Conservation (phyloP, 2,329 filamentous ascomycete species). For the Colletotrichum horii region DNA sequence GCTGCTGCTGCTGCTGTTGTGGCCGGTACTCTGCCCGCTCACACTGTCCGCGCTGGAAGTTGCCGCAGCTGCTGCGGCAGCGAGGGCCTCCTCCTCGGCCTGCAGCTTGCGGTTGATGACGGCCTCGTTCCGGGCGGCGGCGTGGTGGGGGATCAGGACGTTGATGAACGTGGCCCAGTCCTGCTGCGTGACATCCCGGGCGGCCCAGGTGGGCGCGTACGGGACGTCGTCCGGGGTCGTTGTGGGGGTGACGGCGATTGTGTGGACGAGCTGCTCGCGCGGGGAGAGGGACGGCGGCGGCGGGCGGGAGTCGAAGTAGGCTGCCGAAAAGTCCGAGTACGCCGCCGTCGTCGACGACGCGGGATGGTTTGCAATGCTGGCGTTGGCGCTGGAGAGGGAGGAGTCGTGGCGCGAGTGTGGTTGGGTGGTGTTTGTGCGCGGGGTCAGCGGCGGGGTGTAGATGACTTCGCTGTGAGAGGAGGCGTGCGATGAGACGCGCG, state of each 20-base stretch:
- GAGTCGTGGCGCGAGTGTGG: background rate
- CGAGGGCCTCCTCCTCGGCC: slow-evolving; percentile 37
- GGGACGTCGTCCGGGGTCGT: slow-evolving; percentile 50
- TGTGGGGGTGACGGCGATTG: slow-evolving; percentile 36
- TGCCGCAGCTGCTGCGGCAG: slow-evolving; percentile 21
- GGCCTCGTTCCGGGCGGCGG: slow-evolving; percentile 47
- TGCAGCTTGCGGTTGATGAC: slow-evolving; percentile 55
- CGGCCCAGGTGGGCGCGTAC: slow-evolving; percentile 41
- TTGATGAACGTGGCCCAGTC: slow-evolving; percentile 68
- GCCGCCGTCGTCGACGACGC: background rate
- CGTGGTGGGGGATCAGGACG: slow-evolving; percentile 57
- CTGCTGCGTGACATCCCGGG: slow-evolving; percentile 51
- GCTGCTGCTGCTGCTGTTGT: slow-evolving; percentile 29
- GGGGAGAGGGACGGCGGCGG: slow-evolving; percentile 25
- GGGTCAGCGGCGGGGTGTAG: slow-evolving; percentile 58
- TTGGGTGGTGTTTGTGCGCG: slow-evolving; percentile 32
- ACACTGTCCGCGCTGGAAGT: background rate
- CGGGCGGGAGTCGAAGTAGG: slow-evolving; percentile 54
- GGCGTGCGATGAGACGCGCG: slow-evolving; percentile 37
- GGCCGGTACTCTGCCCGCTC: slow-evolving; percentile 26
- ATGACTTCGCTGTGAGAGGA: slow-evolving; percentile 48
- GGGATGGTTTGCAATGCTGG: background rate
- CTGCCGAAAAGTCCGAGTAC: slow-evolving; percentile 36
- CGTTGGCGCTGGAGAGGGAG: background rate
- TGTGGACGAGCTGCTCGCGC: slow-evolving; percentile 32